Base-by-base conservation (phyloP, 2,329 filamentous ascomycete genomes). In the Pseudocercospora pini-densiflorae region DNA sequence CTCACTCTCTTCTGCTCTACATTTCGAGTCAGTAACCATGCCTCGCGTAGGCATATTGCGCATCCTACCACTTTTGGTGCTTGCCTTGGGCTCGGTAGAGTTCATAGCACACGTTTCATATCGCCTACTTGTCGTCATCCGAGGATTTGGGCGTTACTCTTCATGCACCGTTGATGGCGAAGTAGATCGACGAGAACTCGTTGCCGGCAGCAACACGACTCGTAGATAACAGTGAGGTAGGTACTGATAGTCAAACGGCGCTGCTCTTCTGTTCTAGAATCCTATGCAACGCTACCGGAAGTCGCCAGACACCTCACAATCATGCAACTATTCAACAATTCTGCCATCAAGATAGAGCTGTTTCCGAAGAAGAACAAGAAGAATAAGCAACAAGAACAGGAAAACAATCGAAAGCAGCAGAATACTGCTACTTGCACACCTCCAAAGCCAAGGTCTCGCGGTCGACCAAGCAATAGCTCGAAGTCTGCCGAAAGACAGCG, bases 291-390 rank as follows among this genome's bases (percentile, higher is more conserved):
- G 51, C 51, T 31, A 55, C 51, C 12, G 51, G 27, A 33, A 29
- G 16, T 19, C 27, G 23, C 27, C 23, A 55, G 27, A 27, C 51
- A 8, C 21, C 16, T 27, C 16, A 55, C 51, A 40, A 63, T 33
- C 23, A 66, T 66, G 64, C 64, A 61, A 51, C 53, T 66, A 29
- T 63, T 66, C 45, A 61, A 66, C 36, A 66, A 66, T 31, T 59
- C 64, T 40, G 64, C 64, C 12, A 66, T 66, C 55, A 62, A 62
- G 27, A 66, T 66, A 31, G 64, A 66, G 40, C 49, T 66, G 3
- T 66, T 66, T 47, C 64, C 64, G 5, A 61, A 57, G 6, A 66
- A 49, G 47, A 63, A 66, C 5, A 66, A 63, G 55, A 62, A 60
- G 36, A 59, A 63, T 40, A 57, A 49, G n/a, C 59, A 66, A 31